Evolutionary conservation across 306 rosid species (phyloP), one percentile per base, ranked within the genome.

Genomic region (Hippophae tibetana): DNA sequence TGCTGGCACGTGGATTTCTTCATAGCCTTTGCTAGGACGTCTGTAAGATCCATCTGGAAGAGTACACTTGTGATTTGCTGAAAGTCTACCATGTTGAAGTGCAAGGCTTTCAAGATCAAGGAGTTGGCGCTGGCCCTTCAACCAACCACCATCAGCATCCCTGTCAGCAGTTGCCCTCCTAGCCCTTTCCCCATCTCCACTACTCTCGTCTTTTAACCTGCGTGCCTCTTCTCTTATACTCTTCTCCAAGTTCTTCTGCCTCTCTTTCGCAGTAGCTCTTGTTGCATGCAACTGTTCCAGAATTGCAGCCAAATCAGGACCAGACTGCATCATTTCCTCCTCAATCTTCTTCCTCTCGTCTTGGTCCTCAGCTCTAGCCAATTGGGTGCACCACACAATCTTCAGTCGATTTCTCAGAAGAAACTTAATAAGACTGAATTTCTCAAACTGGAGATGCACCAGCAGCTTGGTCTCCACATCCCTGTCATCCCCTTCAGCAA

Each of bases 211-310:
- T 70, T 81, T 92, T 74, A 92, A 86, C 23, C 89, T 64, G 3
- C 96, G 76, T 8, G 98, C 96, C 81, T 92, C 98, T 59, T 92
- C 95, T 69, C 95, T 79, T 43, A 87, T 85, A 68, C 95, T 86
- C 76, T 86, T 87, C 79, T 92, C 98, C 76, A 92, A 73, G 58
- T 76, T 92, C 79, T 87, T 82, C 43, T 85, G 89, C 74, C 96
- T 86, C 86, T 92, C 98, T 75, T 80, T 85, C 0, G 98, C 98
- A 56, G 84, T 78, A 0, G 93, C 93, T 72, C 98, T 78, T 0
- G 98, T 92, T 27, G 93, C 89, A 60, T 81, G 93, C 74, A 92
- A 71, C 84, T 92, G 98, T 56, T 92, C 96, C 61, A 92, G 73
- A 69, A 92, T 92, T 6, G 89, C 78, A 61, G 79, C 82, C 84